phyloP scores from a whole-genome alignment of 805 yeast species.

The Candida golubevii region DNA sequence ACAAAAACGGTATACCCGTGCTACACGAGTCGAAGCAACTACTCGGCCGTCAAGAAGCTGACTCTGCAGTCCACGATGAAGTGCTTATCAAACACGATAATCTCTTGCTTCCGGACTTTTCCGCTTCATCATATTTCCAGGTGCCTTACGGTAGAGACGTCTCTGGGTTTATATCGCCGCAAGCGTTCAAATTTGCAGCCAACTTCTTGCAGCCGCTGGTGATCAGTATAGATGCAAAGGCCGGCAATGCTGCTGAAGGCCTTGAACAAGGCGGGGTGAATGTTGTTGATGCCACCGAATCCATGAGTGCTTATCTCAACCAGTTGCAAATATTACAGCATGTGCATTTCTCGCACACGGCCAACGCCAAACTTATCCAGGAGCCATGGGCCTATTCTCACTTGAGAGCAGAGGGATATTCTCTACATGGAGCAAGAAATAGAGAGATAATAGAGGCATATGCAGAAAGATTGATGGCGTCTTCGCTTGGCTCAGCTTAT shows the following conservation, averaged over 20 bases:
- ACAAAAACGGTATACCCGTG: constrained; percentile 16
- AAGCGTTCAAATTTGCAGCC: constrained; percentile 32
- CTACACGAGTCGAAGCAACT: constrained; percentile 19
- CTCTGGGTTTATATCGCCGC: constrained; percentile 30
- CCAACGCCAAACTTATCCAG: constrained; percentile 6
- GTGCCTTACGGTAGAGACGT: constrained; percentile 34
- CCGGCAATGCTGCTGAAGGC: constrained; percentile 24
- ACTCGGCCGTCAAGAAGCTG: constrained; percentile 11
- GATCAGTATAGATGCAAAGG: constrained; percentile 13
- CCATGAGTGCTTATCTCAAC: constrained; percentile 27
- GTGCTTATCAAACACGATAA: constrained; percentile 34
- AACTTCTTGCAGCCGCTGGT: constrained; percentile 23
- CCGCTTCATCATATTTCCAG: constrained; percentile 34
- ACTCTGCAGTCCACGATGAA: constrained; percentile 18
- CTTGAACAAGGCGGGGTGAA: constrained; percentile 24
- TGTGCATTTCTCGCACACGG: constrained; percentile 18
- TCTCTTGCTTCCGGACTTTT: constrained; percentile 30
- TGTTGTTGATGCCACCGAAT: constrained; percentile 20
- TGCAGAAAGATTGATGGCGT: constrained; percentile 13
- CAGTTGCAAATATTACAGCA: constrained; percentile 37
- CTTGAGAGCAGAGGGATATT: constrained; percentile 32
- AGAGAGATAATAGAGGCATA: constrained; percentile 15
- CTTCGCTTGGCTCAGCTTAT: constrained; percentile 13
- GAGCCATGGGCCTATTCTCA: constrained; percentile 18
- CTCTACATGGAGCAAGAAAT: constrained; percentile 29